phyloP scores from a whole-genome alignment of 805 yeast species.

The Myxozyma vanderwaltii region DNA sequence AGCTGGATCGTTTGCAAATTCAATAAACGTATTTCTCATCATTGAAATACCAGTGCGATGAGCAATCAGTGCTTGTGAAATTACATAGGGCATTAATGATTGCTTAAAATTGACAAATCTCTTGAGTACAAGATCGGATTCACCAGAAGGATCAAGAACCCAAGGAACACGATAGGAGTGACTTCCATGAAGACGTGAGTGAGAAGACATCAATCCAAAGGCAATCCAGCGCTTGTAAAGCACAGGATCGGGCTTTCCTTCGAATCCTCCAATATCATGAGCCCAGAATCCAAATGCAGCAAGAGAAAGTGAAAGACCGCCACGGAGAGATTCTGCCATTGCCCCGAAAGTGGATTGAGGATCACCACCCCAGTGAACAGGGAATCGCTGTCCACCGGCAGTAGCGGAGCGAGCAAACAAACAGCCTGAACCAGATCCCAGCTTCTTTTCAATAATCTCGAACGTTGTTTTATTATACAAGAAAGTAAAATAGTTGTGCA shows the following conservation, averaged over 20 bases:
- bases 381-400: slow-evolving; percentile 45
- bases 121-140: slow-evolving; percentile 42
- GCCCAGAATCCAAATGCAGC: slow-evolving; percentile 48
- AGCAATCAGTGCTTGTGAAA: slow-evolving; percentile 41
- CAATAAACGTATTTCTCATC: slow-evolving; percentile 44
- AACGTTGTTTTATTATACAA: slow-evolving; percentile 45
- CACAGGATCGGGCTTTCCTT: slow-evolving; percentile 46
- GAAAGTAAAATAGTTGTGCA: slow-evolving; percentile 47
- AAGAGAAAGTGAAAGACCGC: slow-evolving; percentile 43
- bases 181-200: slow-evolving; percentile 47
- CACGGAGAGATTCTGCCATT: slow-evolving; percentile 46
- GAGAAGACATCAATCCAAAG: slow-evolving; percentile 46
- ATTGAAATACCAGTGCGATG: slow-evolving; percentile 41
- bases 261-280: slow-evolving; percentile 48
- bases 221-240: slow-evolving; percentile 49
- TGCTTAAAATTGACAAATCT: slow-evolving; percentile 45
- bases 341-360: slow-evolving; percentile 46
- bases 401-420: slow-evolving; percentile 47
- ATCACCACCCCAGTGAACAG: slow-evolving; percentile 50
- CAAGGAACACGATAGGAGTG: slow-evolving; percentile 47
- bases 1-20: slow-evolving; percentile 41
- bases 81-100: slow-evolving; percentile 44
- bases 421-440: slow-evolving; percentile 44
- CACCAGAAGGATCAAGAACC: slow-evolving; percentile 43
- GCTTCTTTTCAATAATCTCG: slow-evolving; percentile 42